Conservation (phyloP, 345 rosid species). For the Ceriops zippeliana region DNA sequence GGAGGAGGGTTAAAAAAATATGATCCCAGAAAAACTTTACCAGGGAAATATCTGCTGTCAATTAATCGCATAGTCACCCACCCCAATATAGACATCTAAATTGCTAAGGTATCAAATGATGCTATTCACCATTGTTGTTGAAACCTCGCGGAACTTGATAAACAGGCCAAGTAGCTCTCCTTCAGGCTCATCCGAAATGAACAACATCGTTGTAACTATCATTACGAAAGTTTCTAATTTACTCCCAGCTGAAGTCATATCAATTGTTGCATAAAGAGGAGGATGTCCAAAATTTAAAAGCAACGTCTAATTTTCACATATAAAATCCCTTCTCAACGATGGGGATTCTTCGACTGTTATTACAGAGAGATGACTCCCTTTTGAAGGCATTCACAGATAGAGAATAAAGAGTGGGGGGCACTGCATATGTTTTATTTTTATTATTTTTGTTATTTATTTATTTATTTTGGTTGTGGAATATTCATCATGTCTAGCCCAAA, state of each 20-base stretch:
- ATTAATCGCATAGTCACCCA: no score
- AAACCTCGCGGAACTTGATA: no score
- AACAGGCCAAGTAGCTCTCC: no score
- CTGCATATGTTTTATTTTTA: neutral
- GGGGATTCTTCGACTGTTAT: conserved; percentile 22
- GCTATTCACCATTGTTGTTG: no score
- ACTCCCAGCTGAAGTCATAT: neutral
- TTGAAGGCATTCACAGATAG: neutral
- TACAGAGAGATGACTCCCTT: conserved; percentile 9
- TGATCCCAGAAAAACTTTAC: no score
- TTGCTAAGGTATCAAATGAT: no score
- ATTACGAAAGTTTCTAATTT: conserved; percentile 8
- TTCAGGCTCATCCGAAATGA: neutral
- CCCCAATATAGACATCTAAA: no score
- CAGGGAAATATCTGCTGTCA: no score
- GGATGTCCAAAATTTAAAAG: conserved; percentile 26
- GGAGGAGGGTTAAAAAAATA: no score
- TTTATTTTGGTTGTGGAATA: neutral
- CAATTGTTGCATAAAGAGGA: conserved; percentile 1
- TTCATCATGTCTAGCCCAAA: conserved; percentile 8
- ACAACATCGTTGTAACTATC: conserved; percentile 8
- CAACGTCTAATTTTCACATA: neutral
- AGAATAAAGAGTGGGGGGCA: conserved; percentile 11
- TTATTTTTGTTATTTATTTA: no score
- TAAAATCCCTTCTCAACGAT: neutral